Evolutionary conservation across 2,329 filamentous ascomycete species (phyloP).

Genomic region (Phaeosphaeriaceae sp.): DNA sequence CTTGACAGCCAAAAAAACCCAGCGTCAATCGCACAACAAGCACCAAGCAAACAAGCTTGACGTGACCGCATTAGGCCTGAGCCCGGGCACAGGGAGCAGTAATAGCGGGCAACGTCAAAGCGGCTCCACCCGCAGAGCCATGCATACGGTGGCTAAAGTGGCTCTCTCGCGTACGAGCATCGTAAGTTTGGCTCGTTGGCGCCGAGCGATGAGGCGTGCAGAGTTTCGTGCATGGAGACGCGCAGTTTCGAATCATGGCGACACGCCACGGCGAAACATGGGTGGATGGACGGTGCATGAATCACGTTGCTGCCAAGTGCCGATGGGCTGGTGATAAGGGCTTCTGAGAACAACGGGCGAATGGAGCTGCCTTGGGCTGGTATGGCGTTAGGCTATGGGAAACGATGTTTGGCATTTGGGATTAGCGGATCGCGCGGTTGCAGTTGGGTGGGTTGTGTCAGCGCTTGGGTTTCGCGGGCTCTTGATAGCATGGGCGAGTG

Average conservation of each 20-base stretch:
- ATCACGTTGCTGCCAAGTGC: constrained; percentile 13
- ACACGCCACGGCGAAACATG: constrained; percentile 30
- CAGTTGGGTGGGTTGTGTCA: constrained; percentile 14
- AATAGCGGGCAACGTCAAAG: no score
- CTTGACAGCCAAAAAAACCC: not conserved
- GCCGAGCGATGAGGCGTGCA: constrained; percentile 18
- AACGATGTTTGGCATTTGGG: constrained; percentile 24
- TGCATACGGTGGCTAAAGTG: not conserved
- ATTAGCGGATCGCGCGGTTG: constrained; percentile 20
- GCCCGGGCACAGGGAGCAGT: no score
- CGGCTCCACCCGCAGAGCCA: constrained; percentile 26
- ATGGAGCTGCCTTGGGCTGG: constrained; percentile 10
- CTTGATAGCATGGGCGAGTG: not conserved
- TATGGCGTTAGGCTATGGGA: constrained; percentile 11
- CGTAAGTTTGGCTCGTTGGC: constrained; percentile 5
- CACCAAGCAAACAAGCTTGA: constrained; percentile 12
- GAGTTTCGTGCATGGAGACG: constrained; percentile 25
- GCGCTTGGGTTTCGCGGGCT: not conserved
- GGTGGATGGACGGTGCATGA: constrained; percentile 13
- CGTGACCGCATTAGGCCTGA: not conserved
- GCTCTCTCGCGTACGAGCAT: constrained; percentile 1
- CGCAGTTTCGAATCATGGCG: constrained; percentile 32
- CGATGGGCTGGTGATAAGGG: constrained; percentile 5
- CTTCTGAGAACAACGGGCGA: constrained; percentile 11
- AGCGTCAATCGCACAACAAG: constrained; percentile 7